Evolutionary conservation across 495 filamentous ascomycete genomes (phyloP), one percentile per base, ranked within the genome.

Genomic region (Wilcoxina mikolae): DNA sequence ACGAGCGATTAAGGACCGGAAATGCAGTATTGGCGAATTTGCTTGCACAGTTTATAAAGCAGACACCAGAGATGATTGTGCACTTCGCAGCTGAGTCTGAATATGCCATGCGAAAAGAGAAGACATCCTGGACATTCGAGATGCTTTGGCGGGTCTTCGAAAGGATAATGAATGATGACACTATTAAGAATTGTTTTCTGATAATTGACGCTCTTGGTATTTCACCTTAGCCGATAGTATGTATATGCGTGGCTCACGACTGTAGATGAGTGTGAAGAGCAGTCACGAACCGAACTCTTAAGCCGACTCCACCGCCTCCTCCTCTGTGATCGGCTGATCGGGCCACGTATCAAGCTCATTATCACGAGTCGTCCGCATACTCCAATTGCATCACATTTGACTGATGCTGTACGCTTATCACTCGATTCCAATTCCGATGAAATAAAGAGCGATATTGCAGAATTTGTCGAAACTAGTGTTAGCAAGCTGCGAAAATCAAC

Each of bases 131-230:
- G n/a, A n/a, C n/a, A 4, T 17, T 29, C 12, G 35, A 31, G 22
- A 47, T 51, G 2, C 50, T 57, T 15, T 54, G 48, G 48, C 7
- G n/a, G 11, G 18, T 47, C 11, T 47, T 57, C 50, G 17, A 26
- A 0, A 29, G 44, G n/a, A 57, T 57, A 17, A 29, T 23, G 18
- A 17, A 27, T 11, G 38, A 39, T 4, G 41, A 15, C 7, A 24
- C 18, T 31, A 33, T 31, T 2, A 23, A 5, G n/a, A 17, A 1
- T 9, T 28, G 53, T 15, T 57, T 43, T 54, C 51, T 51, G 15
- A 9, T 57, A 38, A 35, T 57, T 24, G 55, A 57, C 33, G 54
- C 47, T 10, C 54, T 56, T 44, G 54, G 42, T 45, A 38, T 38
- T 9, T 38, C 7, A 7, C 9, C 18, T 45, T 45, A 7, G 7